phyloP scores from a whole-genome alignment of 169 alveolate species.

The Plasmodium inui region DNA sequence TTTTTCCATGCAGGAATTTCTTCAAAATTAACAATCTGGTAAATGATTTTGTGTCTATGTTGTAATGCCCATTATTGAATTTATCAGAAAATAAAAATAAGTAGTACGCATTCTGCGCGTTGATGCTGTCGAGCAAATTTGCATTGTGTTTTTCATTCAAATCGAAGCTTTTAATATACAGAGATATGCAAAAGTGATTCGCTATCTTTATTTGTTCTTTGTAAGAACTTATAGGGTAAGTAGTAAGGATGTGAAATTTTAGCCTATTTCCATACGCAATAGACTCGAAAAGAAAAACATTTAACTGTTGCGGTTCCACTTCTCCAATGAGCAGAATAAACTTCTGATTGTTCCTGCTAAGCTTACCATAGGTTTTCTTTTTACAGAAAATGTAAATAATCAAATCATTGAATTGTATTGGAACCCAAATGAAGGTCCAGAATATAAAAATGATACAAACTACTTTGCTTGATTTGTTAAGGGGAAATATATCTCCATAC shows the following conservation, averaged over 20 bases:
- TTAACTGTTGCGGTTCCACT: conserved; percentile 82
- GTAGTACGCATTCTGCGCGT: conserved; percentile 72
- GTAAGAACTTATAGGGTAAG: conserved; percentile 51
- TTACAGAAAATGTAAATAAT: conserved; percentile 78
- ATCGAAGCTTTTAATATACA: conserved; percentile 60
- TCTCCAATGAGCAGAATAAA: conserved; percentile 83
- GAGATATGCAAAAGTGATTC: conserved; percentile 32
- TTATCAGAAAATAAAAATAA: conserved; percentile 56
- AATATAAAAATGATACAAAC: conserved; percentile 80
- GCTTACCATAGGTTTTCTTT: conserved; percentile 78
- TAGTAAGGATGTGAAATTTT: conserved; percentile 68
- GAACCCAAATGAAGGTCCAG: conserved; percentile 84
- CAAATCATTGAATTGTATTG: conserved; percentile 81
- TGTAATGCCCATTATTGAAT: conserved; percentile 34
- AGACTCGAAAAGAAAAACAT: conserved; percentile 78
- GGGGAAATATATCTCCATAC: conserved; percentile 84
- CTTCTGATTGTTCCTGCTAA: conserved; percentile 77
- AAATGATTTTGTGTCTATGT: conserved; percentile 70
- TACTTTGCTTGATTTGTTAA: conserved; percentile 79
- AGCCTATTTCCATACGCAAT: conserved; percentile 70
- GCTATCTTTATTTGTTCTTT: conserved; percentile 68
- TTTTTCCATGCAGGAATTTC: conserved; percentile 57
- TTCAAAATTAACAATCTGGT: conserved; percentile 59
- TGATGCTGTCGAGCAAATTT: conserved; percentile 54
- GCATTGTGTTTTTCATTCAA: conserved; percentile 60